phyloP scores from a whole-genome alignment of 371 early-diverging fungal genomes.

The Zychaea mexicana region DNA sequence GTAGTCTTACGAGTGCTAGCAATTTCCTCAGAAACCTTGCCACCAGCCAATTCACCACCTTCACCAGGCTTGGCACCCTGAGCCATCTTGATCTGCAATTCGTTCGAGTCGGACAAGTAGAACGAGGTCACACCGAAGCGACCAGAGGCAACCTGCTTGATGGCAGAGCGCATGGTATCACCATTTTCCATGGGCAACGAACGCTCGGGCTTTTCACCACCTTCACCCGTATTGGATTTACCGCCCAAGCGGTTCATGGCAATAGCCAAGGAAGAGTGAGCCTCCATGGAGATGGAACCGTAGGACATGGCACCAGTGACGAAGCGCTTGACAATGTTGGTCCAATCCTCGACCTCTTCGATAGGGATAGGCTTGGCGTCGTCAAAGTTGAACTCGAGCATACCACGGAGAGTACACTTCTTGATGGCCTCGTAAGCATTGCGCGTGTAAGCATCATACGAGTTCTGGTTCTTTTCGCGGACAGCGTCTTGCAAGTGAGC shows the following conservation, averaged over 20 bases:
- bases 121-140: conserved; percentile 96
- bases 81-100: conserved; percentile 98
- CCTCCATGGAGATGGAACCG: conserved; percentile 94
- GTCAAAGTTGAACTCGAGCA: conserved; percentile 87
- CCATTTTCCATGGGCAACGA: conserved; percentile 75
- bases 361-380: conserved; percentile 78
- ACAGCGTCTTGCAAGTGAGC: conserved; percentile 96
- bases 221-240: conserved; percentile 98
- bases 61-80: conserved; percentile 99
- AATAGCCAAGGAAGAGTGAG: conserved; percentile 91
- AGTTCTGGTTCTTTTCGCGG: conserved; percentile 83
- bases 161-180: conserved; percentile 86
- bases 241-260: conserved; percentile 97
- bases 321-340: conserved; percentile 92
- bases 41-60: conserved; percentile 81
- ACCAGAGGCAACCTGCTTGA: conserved; percentile 98
- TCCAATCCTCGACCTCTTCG: conserved; percentile 97
- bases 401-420: conserved; percentile 93
- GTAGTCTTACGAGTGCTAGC: conserved; percentile 94
- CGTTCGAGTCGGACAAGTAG: conserved; percentile 93
- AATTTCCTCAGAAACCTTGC: conserved; percentile 90
- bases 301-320: conserved; percentile 99
- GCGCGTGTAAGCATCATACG: conserved; percentile 85
- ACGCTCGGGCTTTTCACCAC: conserved; percentile 93
- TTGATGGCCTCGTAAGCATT: conserved; percentile 83